Percentiles rank a stretch among this genome's conserved stretches.
Evolutionary conservation across 1,139 yeast species (phyloP).

Genomic region (Suhomyces bribrorum): DNA sequence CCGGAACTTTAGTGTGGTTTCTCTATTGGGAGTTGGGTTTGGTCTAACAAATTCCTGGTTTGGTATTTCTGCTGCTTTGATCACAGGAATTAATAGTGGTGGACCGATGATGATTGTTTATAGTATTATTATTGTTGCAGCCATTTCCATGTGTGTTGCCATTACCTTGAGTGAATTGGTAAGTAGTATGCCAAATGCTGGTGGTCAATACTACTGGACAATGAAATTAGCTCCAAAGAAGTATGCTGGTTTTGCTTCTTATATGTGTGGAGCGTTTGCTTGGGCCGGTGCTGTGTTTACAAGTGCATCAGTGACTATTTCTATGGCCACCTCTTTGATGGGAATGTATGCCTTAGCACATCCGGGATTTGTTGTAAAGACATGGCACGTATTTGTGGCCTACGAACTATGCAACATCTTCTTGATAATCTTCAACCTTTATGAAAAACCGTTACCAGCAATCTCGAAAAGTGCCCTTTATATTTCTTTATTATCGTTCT

Average conservation of each 20-base stretch:
- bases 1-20: conserved; percentile 53
- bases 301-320: conserved; percentile 53
- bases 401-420: conserved; percentile 37
- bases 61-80: conserved; percentile 52
- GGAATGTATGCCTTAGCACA: conserved; percentile 52
- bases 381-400: conserved; percentile 56
- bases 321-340: conserved; percentile 49
- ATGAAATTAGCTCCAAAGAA: conserved; percentile 53
- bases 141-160: conserved; percentile 42
- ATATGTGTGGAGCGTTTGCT: conserved; percentile 56
- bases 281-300: conserved; percentile 62
- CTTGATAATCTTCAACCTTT: conserved; percentile 38
- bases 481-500: conserved; percentile 38
- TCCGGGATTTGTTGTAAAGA: conserved; percentile 42
- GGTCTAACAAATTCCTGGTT: conserved; percentile 58
- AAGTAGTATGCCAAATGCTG: conserved; percentile 56
- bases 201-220: conserved; percentile 65
- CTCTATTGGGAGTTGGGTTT: conserved; percentile 53
- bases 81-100: conserved; percentile 50
- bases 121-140: conserved; percentile 37
- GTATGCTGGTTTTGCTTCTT: conserved; percentile 49
- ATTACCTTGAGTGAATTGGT: conserved; percentile 50
- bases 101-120: conserved; percentile 52
- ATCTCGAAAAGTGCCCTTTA: conserved; percentile 40
- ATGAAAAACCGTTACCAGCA: conserved; percentile 37